These are phyloP conservation scores for Pyrenochaeta sp. DNA, from an alignment of 2,329 filamentous ascomycete genomes.

Conservation along the genomic window DNA sequence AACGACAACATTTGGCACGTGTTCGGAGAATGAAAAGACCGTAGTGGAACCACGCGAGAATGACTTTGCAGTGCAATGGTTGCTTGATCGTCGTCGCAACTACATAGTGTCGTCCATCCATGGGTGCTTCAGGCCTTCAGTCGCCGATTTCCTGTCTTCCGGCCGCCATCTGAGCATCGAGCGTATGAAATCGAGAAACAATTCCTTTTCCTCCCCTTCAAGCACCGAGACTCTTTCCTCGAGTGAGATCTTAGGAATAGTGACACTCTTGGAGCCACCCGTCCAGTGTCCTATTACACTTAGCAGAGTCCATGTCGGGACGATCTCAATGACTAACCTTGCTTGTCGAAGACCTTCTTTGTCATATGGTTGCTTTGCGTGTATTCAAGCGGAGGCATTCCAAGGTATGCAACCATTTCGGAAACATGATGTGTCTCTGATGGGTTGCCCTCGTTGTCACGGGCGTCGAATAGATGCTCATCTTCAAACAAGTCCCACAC, in stretches of 20 bases:
- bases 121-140: slow-evolving; percentile 30
- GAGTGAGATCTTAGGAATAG: slow-evolving; percentile 25
- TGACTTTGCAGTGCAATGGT: slow-evolving; percentile 25
- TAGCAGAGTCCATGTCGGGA: slow-evolving; percentile 20
- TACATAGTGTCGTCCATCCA: slow-evolving; percentile 26
- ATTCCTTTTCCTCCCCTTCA: slow-evolving; percentile 33
- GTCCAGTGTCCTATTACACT: slow-evolving; percentile 25
- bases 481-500: slow-evolving; percentile 51
- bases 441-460: slow-evolving; percentile 26
- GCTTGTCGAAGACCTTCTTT: slow-evolving; percentile 31
- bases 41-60: no score
- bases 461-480: slow-evolving; percentile 42
- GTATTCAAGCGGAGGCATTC: slow-evolving; percentile 31
- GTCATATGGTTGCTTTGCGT: slow-evolving; percentile 28
- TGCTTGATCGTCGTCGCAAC: slow-evolving; percentile 26
- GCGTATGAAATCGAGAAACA: slow-evolving; percentile 44
- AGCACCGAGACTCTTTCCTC: slow-evolving; percentile 23
- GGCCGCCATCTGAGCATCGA: slow-evolving; percentile 48
- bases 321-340: slow-evolving; percentile 25
- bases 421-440: slow-evolving; percentile 41
- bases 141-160: slow-evolving; percentile 37
- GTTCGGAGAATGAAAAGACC: no score
- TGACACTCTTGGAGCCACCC: slow-evolving; percentile 19
- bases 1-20: no score
- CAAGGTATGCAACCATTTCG: slow-evolving; percentile 40